phyloP scores from a whole-genome alignment of 306 rosid species.

The Malus sylvestris region DNA sequence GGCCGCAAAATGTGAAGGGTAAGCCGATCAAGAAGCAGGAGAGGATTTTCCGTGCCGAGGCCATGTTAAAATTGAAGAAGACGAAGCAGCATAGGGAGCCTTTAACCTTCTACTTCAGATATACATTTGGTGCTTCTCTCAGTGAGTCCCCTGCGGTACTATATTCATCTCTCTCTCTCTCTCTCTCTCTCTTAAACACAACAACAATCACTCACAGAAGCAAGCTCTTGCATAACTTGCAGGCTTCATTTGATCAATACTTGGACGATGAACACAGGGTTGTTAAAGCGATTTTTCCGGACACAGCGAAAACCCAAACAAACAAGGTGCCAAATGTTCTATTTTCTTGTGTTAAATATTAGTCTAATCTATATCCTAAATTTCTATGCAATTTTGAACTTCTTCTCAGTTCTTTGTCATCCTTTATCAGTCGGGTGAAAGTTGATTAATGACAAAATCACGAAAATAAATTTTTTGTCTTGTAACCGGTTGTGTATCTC shows the following conservation, averaged over 20 bases:
- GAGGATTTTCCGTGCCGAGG: neutral
- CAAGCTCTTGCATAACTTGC: neutral
- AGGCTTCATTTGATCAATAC: conserved; percentile 55
- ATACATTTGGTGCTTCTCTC: conserved; percentile 21
- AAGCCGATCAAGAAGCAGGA: conserved; percentile 12
- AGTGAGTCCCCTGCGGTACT: conserved; percentile 34
- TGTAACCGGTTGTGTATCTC: too few species aligned
- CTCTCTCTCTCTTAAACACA: neutral
- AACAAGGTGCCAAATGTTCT: conserved; percentile 21
- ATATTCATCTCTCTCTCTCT: neutral
- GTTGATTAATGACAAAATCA: neutral
- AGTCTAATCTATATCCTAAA: neutral
- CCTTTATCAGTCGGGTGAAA: neutral
- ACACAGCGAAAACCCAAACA: conserved; percentile 10
- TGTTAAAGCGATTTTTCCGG: conserved; percentile 25
- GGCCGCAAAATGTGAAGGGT: neutral
- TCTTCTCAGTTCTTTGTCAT: neutral
- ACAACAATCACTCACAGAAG: neutral
- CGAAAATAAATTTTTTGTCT: neutral
- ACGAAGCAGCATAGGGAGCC: conserved; percentile 18
- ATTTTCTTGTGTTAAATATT: neutral
- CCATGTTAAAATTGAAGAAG: neutral
- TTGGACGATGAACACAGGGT: conserved; percentile 35
- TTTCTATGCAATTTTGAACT: neutral
- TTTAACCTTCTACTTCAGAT: conserved; percentile 20